Evolutionary conservation across 371 early-diverging fungal species (phyloP).

Genomic region (Mucor indicus): DNA sequence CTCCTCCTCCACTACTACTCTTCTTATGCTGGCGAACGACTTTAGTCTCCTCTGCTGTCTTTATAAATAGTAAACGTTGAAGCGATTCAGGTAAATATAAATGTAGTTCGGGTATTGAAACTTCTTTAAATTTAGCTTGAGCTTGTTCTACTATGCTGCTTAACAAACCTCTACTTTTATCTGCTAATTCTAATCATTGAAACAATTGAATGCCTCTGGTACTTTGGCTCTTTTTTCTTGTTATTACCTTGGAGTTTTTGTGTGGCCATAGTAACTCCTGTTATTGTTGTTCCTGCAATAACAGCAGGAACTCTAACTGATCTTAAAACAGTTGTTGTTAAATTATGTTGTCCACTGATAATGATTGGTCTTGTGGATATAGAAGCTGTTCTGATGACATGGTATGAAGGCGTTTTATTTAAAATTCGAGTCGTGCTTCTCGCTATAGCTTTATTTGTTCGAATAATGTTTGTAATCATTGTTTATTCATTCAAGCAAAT

Average conservation of each 20-base stretch:
- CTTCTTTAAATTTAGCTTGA: conserved; percentile 25
- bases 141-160: conserved; percentile 28
- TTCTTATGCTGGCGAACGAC: too few relatives aligned
- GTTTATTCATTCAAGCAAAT: too few relatives aligned
- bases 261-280: conserved; percentile 40
- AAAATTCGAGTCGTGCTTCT: too few relatives aligned
- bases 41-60: too few relatives aligned
- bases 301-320: conserved; percentile 31
- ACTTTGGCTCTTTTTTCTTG: background rate
- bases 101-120: conserved; percentile 40
- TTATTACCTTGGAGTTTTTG: conserved; percentile 41
- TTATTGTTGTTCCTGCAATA: conserved; percentile 40
- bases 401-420: too few relatives aligned
- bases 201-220: too few relatives aligned
- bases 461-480: too few relatives aligned
- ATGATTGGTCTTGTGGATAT: too few relatives aligned
- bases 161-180: conserved; percentile 22
- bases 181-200: conserved; percentile 33
- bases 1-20: conserved; percentile 7
- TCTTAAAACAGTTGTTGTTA: conserved; percentile 24
- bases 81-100: conserved; percentile 33
- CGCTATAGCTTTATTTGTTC: too few relatives aligned
- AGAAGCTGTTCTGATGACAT: too few relatives aligned
- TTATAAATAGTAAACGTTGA: conserved; percentile 21
- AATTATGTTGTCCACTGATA: too few relatives aligned